Evolutionary conservation across 2,329 filamentous ascomycete genomes (phyloP).

Genomic region (Fusarium coicis): DNA sequence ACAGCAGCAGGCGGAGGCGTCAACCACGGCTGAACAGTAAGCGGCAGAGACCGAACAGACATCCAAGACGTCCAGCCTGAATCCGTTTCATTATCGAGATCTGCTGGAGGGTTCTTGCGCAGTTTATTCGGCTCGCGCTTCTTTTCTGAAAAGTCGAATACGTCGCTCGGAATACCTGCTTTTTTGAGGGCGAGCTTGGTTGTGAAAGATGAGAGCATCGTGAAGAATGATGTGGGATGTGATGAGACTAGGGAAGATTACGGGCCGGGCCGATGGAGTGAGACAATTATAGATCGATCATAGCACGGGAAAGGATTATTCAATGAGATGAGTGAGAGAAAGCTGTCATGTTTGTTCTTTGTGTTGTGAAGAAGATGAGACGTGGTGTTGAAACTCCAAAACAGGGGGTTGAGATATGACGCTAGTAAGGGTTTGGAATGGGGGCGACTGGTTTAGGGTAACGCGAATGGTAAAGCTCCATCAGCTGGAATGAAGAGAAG

Average conservation of each 20-base stretch:
- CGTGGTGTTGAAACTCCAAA: constrained; percentile 34
- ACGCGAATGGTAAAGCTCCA: constrained; percentile 9
- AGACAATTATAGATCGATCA: not conserved
- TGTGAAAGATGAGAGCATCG: constrained; percentile 66
- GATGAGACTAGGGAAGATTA: not conserved
- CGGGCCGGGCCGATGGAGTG: not conserved
- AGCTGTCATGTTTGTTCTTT: not conserved
- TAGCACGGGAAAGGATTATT: not conserved
- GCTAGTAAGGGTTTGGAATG: constrained; percentile 37
- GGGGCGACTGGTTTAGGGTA: constrained; percentile 13
- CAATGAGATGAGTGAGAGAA: not conserved
- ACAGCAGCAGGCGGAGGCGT: constrained; percentile 62
- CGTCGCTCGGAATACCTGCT: constrained; percentile 63
- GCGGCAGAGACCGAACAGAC: constrained; percentile 60
- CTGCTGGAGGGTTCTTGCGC: constrained; percentile 46
- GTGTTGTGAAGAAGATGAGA: constrained; percentile 29
- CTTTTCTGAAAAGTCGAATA: constrained; percentile 53
- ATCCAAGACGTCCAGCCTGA: constrained; percentile 59
- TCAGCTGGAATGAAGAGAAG: not conserved
- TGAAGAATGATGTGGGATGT: constrained; percentile 7
- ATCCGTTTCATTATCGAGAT: constrained; percentile 42
- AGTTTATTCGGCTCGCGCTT: constrained; percentile 48
- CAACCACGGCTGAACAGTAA: constrained; percentile 65
- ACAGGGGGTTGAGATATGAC: constrained; percentile 3
- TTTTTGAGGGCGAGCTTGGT: constrained; percentile 69